Conservation (phyloP, 2,329 filamentous ascomycete species). For the Fusarium brevicatenulatum region DNA sequence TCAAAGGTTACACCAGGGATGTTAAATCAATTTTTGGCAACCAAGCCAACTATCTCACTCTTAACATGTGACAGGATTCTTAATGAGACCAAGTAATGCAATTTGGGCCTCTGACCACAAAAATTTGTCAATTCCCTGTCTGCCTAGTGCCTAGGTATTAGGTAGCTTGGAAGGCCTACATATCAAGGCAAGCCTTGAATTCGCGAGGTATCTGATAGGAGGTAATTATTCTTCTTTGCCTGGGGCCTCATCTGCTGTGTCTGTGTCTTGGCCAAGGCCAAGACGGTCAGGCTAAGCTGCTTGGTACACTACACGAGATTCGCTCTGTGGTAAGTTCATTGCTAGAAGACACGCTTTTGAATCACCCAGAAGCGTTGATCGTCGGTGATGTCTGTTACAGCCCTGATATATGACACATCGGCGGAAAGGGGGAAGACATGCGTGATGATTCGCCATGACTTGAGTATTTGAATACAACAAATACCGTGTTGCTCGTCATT, state of each 20-base stretch:
- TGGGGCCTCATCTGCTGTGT: background rate
- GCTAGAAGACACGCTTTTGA: background rate
- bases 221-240: background rate
- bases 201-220: background rate
- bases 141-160: background rate
- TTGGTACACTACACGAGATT: background rate
- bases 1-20: constrained; percentile 25
- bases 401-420: background rate
- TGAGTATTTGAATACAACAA: no score
- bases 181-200: background rate
- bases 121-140: background rate
- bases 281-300: background rate
- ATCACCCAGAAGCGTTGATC: background rate
- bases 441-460: no score
- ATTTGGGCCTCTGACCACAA: background rate
- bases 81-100: background rate
- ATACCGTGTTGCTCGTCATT: background rate
- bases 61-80: background rate
- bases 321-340: background rate
- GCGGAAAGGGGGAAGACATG: background rate
- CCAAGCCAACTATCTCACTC: background rate
- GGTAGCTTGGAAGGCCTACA: background rate
- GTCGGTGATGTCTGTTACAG: background rate
- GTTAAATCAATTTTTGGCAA: background rate
- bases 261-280: background rate